Evolutionary conservation across 331 rosid genomes (phyloP).

Genomic region (Acacia pycnantha): DNA sequence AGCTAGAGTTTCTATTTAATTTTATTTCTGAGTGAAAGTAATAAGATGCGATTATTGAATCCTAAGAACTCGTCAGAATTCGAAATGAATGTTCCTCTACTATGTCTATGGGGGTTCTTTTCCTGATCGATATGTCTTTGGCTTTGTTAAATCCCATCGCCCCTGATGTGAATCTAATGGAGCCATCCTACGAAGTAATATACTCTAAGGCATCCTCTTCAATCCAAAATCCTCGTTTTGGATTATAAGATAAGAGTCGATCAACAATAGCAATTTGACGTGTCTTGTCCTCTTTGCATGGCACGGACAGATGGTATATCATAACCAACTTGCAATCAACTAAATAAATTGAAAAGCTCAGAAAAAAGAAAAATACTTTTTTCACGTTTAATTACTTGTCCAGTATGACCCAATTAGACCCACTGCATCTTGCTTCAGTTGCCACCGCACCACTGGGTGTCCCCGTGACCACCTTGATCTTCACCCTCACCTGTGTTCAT

Average conservation of each 20-base stretch:
- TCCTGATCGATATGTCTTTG: background rate
- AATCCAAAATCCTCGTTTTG: background rate
- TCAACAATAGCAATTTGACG: background rate
- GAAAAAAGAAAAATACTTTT: constrained; percentile 71
- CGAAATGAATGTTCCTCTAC: background rate
- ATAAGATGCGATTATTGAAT: constrained; percentile 14
- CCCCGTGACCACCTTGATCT: constrained; percentile 82
- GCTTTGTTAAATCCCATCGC: background rate
- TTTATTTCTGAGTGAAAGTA: constrained; percentile 11
- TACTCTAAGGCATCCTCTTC: background rate
- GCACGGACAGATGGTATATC: background rate
- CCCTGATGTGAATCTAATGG: background rate
- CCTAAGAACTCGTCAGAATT: background rate
- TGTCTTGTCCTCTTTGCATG: background rate
- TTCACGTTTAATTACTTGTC: constrained; percentile 88
- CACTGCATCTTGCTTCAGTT: constrained; percentile 82
- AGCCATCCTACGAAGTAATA: background rate
- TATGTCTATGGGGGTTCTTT: background rate
- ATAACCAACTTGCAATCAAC: constrained; percentile 28
- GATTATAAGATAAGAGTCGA: background rate
- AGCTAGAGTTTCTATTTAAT: constrained; percentile 13
- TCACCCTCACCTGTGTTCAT: constrained; percentile 74
- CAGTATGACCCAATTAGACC: constrained; percentile 95
- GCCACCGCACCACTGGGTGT: constrained; percentile 84
- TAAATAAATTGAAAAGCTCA: constrained; percentile 40